Base-by-base conservation (phyloP, 1,284 basidiomycete species). In the Ustilago loliicola region DNA sequence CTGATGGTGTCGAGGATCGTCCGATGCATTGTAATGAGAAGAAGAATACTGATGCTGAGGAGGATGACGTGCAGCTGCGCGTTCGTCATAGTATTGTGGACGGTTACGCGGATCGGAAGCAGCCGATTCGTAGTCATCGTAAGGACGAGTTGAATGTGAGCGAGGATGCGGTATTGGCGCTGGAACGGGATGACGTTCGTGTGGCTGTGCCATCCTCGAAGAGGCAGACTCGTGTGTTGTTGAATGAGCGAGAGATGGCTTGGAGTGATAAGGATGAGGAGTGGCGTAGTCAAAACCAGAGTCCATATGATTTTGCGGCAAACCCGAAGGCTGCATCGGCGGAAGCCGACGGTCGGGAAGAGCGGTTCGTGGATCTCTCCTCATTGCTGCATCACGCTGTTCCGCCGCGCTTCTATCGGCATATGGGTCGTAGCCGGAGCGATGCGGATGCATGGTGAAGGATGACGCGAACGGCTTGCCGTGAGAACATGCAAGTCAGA, bases 281-380 rank as follows among this genome's bases (percentile, higher is more conserved):
- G 25, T 15, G 29, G 38, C 48, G 34, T 65, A 58, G 36, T 61
- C 60, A 13, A 29, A 48, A 7, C 38, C 27, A 34, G 47, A 19
- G 10, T 71, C 62, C 48, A 48, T 53, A 36, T 66, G 63, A 52
- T 36, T 60, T 6, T 66, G 69, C 47, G 69, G 58, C 27, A 72
- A 23, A 52, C 60, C 64, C 50, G 69, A 66, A 17, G 56, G 53
- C 25, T 66, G 69, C 54, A 61, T 66, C 30, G 38, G 45, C 29
- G 55, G 42, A 45, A 48, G 27, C 32, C 69, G 63, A 66, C 23
- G 55, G 21, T 63, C 63, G 56, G 42, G 45, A 40, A 21, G 25
- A 23, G 29, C 54, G 59, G 29, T 19, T 38, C 40, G 34, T 17
- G 63, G 5, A 17, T 66, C 63, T 17, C 58, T 71, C 11, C 58